Evolutionary conservation across 768 basidiomycete genomes (phyloP), one percentile per base, ranked within the genome.

Genomic region (Scleroderma bovista): DNA sequence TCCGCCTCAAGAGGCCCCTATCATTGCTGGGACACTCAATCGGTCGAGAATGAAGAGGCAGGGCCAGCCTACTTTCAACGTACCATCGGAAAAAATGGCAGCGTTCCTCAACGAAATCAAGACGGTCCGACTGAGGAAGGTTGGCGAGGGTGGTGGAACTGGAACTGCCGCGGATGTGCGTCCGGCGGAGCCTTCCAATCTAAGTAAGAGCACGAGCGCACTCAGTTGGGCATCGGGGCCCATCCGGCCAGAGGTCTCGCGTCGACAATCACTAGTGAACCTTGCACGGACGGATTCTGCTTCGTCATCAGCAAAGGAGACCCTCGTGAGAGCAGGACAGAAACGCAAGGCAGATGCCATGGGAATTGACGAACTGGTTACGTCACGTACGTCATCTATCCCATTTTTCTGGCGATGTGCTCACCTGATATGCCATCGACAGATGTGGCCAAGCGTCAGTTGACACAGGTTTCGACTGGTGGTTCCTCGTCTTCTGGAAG

Each of bases 21-120:
- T 88, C 47, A 86, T 85, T 57, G 68, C 60, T 10, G 73, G 16
- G 3, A 59, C 62, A 6, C 60, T 66, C 6, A 56, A 66, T 13
- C 49, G 48, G 6, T 53, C 60, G 1, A 73, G 71, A 33, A 49
- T 64, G 32, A 69, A 60, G 47, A 77, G 78, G 46, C 64, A 75
- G 13, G 84, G 83, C 7, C 76, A 78, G 50, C 83, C 88, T 0
- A 80, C 84, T 0, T 72, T 89, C 11, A 84, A 84, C n/a, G 73
- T 91, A 10, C 76, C 86, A 0, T 75, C 83, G 2, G 88, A 90
- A 53, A 86, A 90, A 63, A 88, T 91, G 85, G 84, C 84, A 0
- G 86, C 83, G 1, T 91, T 91, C 59, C 65, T 91, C 54, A 81
- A 69, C 6, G 88, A 91, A 63, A 81, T 91, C 75, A 90, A 88